Base-by-base conservation (phyloP, 139 green algal genomes). In the Ettlia oleoabundans region DNA sequence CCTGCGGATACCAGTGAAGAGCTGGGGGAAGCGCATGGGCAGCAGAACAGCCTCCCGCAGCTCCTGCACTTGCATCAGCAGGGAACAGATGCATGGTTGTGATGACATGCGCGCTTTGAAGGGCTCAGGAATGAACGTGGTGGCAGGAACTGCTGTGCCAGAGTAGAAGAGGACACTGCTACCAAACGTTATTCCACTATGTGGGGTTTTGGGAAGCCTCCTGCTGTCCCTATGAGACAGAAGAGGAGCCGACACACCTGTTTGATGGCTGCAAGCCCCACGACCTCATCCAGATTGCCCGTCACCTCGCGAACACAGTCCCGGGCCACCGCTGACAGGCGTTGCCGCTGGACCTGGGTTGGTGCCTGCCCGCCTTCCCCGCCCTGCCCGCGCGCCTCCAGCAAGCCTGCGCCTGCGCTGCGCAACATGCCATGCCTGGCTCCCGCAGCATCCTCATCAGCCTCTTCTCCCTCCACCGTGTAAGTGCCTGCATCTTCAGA, bases 1-100 rank as follows among this genome's bases (percentile, higher is more conserved):
- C 32, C 83, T 70, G 15, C 90, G 81, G 8, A 92, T 87, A 40
- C 89, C 90, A 21, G 69, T 80, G 86, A 94, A 94, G 19, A 92
- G 64, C 55, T 91, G 80, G 7, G 90, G 90, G 40, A 89, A 67
- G 5, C 76, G 69, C 77, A 89, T 63, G 13, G 90, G 90, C 80
- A 92, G 73, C 47, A 94, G 79, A 21, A 94, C 55, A 18, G 89
- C 87, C 41, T 90, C 68, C 3, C 86, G 78, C 28, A 94, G 78
- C 84, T 93, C 89, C 55, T 89, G 76, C 69, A 75, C 7, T 88
- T 87, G 24, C n/a, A 58, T 58, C 47, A 10, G 47, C 47, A 58
- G 47, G n/a, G n/a, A n/a, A n/a, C 47, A 58, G 47, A 58, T 58
- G 47, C 47, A 58, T 10, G 13, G 10, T 58, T 15, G 47, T 58